These are phyloP conservation scores for Blastobotrys terrestris DNA, from an alignment of 805 yeast genomes.

Conservation along the genomic window DNA sequence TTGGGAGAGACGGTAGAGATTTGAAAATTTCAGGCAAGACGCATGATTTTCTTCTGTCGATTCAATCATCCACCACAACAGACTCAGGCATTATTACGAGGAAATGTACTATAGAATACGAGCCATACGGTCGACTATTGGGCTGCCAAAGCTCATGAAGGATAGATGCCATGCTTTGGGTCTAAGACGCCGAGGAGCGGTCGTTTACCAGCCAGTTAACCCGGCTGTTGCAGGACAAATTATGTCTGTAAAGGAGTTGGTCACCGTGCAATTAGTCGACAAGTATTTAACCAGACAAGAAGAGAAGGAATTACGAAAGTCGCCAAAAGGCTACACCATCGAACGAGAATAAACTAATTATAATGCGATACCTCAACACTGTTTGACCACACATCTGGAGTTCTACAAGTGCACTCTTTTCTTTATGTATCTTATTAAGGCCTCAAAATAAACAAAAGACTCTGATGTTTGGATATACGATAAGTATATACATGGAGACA, in stretches of 20 bases:
- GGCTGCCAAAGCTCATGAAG: slow-evolving; percentile 64
- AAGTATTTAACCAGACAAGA: slow-evolving; percentile 44
- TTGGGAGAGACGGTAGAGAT: too few species aligned
- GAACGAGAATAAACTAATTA: slow-evolving; percentile 14
- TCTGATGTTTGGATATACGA: too few species aligned
- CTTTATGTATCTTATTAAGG: too few species aligned
- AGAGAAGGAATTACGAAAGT: slow-evolving; percentile 27
- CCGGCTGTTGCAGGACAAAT: slow-evolving; percentile 84
- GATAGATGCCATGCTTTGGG: slow-evolving; percentile 69
- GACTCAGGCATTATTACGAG: too few species aligned
- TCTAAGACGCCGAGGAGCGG: slow-evolving; percentile 63
- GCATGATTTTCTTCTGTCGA: too few species aligned
- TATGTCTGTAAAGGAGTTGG: slow-evolving; percentile 76
- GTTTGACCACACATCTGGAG: too few species aligned
- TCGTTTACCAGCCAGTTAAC: slow-evolving; percentile 63
- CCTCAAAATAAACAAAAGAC: too few species aligned
- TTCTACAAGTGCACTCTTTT: too few species aligned
- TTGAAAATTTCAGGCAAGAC: too few species aligned
- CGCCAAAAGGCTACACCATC: slow-evolving; percentile 29
- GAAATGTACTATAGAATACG: slow-evolving; percentile 55
- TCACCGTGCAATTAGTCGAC: slow-evolving; percentile 69
- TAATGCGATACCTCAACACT: too few species aligned
- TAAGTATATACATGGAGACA: neutral
- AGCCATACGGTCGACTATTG: slow-evolving; percentile 77
- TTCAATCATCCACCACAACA: too few species aligned